A percentile compares a stretch with the other conserved stretches of the same genome.
phyloP scores from a whole-genome alignment of 495 filamentous ascomycete species.

The Coniosporium apollinis region DNA sequence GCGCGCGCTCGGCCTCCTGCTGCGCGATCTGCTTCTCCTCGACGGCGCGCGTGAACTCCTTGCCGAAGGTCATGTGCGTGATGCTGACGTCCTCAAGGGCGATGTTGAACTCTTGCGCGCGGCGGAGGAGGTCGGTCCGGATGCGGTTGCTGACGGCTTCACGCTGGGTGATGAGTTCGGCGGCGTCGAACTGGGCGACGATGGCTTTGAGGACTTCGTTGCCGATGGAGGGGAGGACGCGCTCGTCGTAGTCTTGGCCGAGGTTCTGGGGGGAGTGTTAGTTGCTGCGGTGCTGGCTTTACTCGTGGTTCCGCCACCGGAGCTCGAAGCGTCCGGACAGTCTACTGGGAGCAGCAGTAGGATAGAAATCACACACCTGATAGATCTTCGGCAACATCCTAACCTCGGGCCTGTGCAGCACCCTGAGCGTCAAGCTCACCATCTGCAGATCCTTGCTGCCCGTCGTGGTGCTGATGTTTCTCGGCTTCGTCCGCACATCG shows the following conservation, averaged over 20 bases:
- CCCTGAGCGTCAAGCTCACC: constrained; percentile 94
- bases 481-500: constrained; percentile 93
- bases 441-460: constrained; percentile 99
- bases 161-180: constrained; percentile 97
- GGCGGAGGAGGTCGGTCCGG: constrained; percentile 83
- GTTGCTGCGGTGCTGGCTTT: too few relatives aligned
- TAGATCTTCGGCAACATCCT: constrained; percentile 90
- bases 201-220: constrained; percentile 99
- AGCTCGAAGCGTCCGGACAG: too few relatives aligned
- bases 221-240: constrained; percentile 97
- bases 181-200: constrained; percentile 97
- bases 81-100: constrained; percentile 97
- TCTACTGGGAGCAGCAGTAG: too few relatives aligned
- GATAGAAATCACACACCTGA: constrained; percentile 58
- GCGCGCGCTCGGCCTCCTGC: constrained; percentile 90
- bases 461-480: constrained; percentile 95
- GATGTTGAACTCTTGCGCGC: constrained; percentile 98
- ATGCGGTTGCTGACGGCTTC: constrained; percentile 93
- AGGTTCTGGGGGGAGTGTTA: constrained; percentile 31
- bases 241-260: constrained; percentile 96
- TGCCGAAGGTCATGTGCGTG: constrained; percentile 99
- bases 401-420: constrained; percentile 90
- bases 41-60: constrained; percentile 95
- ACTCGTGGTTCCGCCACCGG: too few relatives aligned
- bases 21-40: constrained; percentile 99